A percentile compares a stretch with the other conserved stretches of the same genome.
These are phyloP conservation scores for Aegilops umbellulata DNA, from an alignment of 176 grass and related monocot genomes.

Conservation along the genomic window DNA sequence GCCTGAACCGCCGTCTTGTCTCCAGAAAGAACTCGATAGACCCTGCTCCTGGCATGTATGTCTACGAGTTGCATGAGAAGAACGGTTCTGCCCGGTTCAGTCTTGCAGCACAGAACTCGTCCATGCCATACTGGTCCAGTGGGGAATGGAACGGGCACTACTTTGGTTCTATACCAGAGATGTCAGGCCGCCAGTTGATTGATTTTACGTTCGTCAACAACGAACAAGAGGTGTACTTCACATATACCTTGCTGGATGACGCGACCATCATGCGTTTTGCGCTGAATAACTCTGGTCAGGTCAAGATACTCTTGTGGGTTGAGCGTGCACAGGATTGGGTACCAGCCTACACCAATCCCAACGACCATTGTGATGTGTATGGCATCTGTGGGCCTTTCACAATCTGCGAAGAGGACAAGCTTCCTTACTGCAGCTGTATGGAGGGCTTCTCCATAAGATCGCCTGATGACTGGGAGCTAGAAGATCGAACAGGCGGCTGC, in stretches of 20 bases:
- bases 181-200: background rate
- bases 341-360: background rate
- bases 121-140: constrained; percentile 10
- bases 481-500: constrained; percentile 21
- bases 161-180: constrained; percentile 23
- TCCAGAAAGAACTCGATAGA: constrained; percentile 31
- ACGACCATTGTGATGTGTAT: constrained; percentile 5
- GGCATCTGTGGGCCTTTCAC: background rate
- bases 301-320: constrained; percentile 30
- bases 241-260: constrained; percentile 15
- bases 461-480: constrained; percentile 13
- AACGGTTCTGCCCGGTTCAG: constrained; percentile 1
- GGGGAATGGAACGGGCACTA: constrained; percentile 51
- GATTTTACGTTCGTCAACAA: constrained; percentile 24
- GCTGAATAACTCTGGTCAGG: constrained; percentile 38
- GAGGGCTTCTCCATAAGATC: constrained; percentile 12
- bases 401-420: background rate
- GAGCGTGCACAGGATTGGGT: constrained; percentile 1
- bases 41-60: constrained; percentile 28
- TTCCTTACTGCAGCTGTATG: constrained; percentile 9
- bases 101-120: constrained; percentile 12
- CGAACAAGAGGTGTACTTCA: constrained; percentile 22
- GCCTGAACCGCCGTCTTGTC: constrained; percentile 25
- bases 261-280: background rate
- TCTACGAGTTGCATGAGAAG: constrained; percentile 1